Evolutionary conservation across 139 green algal genomes (phyloP).

Genomic region (Micractinium conductrix): DNA sequence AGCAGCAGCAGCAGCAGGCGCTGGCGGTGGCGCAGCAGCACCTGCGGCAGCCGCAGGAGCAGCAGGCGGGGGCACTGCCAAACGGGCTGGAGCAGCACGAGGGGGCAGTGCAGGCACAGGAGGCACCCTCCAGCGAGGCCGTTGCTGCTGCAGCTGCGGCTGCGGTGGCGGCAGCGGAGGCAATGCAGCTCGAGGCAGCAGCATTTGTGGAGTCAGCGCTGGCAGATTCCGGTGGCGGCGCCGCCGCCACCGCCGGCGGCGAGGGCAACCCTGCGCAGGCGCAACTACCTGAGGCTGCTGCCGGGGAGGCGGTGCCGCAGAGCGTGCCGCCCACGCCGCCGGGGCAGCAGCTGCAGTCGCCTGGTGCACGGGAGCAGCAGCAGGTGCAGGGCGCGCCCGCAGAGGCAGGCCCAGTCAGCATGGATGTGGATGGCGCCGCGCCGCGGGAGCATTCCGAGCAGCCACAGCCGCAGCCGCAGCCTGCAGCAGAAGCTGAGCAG

Average conservation of each 20-base stretch:
- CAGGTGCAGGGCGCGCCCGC: not conserved
- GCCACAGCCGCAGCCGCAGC: not conserved
- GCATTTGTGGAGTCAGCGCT: conserved; percentile 33
- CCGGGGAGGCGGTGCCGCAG: not conserved
- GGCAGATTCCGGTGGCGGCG: not conserved
- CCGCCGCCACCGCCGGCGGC: not conserved
- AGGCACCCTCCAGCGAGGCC: too few species aligned
- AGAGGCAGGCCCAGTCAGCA: not conserved
- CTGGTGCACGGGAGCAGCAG: not conserved
- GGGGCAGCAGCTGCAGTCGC: not conserved
- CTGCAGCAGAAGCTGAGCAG: not conserved
- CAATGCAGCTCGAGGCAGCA: conserved; percentile 26
- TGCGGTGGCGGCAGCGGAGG: not conserved
- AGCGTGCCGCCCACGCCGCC: not conserved
- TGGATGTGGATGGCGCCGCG: not conserved
- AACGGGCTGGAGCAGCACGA: conserved; percentile 12
- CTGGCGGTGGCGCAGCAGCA: conserved; percentile 15
- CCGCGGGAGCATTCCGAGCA: not conserved
- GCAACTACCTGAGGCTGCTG: not conserved
- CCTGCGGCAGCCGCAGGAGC: not conserved
- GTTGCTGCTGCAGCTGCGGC: not conserved
- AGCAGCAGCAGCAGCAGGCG: conserved; percentile 16
- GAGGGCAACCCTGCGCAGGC: not conserved
- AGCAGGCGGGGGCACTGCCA: not conserved
- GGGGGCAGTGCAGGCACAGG: too few species aligned